Conservation (phyloP, 352 stramenopile genomes). For the Phytophthora ramorum region DNA sequence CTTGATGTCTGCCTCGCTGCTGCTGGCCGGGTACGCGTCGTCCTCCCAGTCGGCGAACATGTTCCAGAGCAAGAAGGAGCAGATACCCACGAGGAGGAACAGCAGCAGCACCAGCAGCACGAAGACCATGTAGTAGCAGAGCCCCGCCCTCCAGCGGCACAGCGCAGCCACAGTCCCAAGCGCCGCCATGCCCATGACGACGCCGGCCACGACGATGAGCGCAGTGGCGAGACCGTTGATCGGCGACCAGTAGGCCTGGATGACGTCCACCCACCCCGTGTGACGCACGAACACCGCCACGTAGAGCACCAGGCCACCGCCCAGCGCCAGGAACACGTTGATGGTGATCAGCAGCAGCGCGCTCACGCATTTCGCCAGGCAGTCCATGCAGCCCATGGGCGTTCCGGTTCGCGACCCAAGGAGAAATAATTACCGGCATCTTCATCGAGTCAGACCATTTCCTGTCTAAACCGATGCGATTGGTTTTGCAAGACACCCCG, state of each 20-base stretch:
- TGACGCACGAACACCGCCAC: slow-evolving; percentile 49
- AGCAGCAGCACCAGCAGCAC: slow-evolving; percentile 58
- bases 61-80: slow-evolving; percentile 52
- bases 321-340: slow-evolving; percentile 66
- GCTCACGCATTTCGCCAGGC: slow-evolving; percentile 37
- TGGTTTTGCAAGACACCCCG: slow-evolving; percentile 4
- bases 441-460: slow-evolving; percentile 20
- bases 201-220: slow-evolving; percentile 52
- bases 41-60: slow-evolving; percentile 55
- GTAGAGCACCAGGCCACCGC: slow-evolving; percentile 61
- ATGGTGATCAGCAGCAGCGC: slow-evolving; percentile 59
- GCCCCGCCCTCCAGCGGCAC: slow-evolving; percentile 56
- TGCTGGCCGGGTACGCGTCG: slow-evolving; percentile 50
- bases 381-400: slow-evolving; percentile 39
- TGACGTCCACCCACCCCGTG: slow-evolving; percentile 61
- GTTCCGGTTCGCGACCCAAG: slow-evolving; percentile 2
- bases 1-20: slow-evolving; percentile 52
- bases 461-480: slow-evolving; percentile 17
- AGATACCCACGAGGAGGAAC: slow-evolving; percentile 54
- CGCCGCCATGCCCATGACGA: slow-evolving; percentile 61
- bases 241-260: slow-evolving; percentile 54
- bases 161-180: slow-evolving; percentile 60
- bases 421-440: not conserved
- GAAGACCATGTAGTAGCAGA: slow-evolving; percentile 63
- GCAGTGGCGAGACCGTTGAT: slow-evolving; percentile 50